Conservation (phyloP, 73 alveolate genomes). For the Diophrys appendiculata region DNA sequence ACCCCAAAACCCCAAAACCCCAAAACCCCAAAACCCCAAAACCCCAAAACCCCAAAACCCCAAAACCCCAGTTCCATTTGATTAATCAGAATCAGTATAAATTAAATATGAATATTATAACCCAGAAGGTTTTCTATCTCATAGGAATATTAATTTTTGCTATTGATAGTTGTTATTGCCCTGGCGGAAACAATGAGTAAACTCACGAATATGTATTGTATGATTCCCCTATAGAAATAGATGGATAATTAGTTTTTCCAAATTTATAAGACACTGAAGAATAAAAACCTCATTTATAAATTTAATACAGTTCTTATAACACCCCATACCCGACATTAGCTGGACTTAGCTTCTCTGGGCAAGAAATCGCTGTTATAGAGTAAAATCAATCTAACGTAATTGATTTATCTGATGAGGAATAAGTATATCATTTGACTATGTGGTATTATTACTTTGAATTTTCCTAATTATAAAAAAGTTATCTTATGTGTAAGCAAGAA, state of each 20-base stretch:
- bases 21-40: too few species aligned
- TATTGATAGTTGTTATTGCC: too few species aligned
- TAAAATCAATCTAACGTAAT: not conserved
- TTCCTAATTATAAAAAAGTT: not conserved
- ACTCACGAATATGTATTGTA: not conserved
- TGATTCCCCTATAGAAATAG: not conserved
- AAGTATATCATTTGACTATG: not conserved
- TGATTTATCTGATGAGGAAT: not conserved
- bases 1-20: too few species aligned
- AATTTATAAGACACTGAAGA: not conserved
- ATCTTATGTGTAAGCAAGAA: not conserved
- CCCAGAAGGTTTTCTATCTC: too few species aligned
- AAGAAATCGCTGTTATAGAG: not conserved
- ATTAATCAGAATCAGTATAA: too few species aligned
- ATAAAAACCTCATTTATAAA: not conserved
- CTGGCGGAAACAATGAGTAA: too few species aligned
- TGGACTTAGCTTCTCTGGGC: not conserved
- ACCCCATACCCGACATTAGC: not conserved
- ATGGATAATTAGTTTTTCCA: not conserved
- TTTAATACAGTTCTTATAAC: not conserved
- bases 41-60: too few species aligned
- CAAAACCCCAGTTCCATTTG: too few species aligned
- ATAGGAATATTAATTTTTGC: too few species aligned
- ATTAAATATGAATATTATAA: too few species aligned
- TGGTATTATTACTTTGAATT: not conserved